A percentile compares a stretch with the other conserved stretches of the same genome.
phyloP scores from a whole-genome alignment of 1,284 basidiomycete species.

The Gomphus sp. region DNA sequence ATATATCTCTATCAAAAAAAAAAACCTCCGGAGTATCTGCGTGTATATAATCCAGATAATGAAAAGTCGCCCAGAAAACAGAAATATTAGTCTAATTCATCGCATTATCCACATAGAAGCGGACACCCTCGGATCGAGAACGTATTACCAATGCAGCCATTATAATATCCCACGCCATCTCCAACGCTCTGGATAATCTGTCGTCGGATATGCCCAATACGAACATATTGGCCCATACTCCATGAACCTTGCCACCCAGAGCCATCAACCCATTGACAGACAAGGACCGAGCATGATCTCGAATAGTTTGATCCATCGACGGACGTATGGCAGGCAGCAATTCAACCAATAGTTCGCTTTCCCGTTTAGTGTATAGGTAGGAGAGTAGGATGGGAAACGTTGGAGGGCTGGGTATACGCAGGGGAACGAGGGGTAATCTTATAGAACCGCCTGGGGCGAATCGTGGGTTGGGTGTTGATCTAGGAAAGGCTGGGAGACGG shows the following conservation, averaged over 20 bases:
- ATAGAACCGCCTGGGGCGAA: slow-evolving; percentile 16
- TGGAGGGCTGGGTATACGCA: slow-evolving; percentile 14
- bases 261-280: slow-evolving; percentile 1
- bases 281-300: slow-evolving; percentile 1
- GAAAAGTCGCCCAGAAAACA: neutral
- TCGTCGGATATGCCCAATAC: slow-evolving; percentile 13
- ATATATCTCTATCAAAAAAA: neutral
- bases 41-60: neutral
- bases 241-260: slow-evolving; percentile 9
- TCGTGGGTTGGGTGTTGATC: slow-evolving; percentile 10
- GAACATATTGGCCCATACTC: slow-evolving; percentile 13
- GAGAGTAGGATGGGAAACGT: slow-evolving; percentile 14
- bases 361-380: slow-evolving; percentile 16
- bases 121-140: neutral
- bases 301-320: neutral
- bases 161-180: slow-evolving; percentile 13
- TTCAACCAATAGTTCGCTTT: slow-evolving; percentile 12
- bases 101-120: neutral
- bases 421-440: slow-evolving; percentile 14
- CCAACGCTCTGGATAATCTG: slow-evolving; percentile 10
- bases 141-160: slow-evolving; percentile 4
- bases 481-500: slow-evolving; percentile 8
- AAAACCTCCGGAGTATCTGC: too few relatives aligned
- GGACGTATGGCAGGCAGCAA: slow-evolving; percentile 12
- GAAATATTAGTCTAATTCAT: neutral